These are phyloP conservation scores for Alternaria ethzedia DNA, from an alignment of 2,329 filamentous ascomycete genomes.

Conservation along the genomic window DNA sequence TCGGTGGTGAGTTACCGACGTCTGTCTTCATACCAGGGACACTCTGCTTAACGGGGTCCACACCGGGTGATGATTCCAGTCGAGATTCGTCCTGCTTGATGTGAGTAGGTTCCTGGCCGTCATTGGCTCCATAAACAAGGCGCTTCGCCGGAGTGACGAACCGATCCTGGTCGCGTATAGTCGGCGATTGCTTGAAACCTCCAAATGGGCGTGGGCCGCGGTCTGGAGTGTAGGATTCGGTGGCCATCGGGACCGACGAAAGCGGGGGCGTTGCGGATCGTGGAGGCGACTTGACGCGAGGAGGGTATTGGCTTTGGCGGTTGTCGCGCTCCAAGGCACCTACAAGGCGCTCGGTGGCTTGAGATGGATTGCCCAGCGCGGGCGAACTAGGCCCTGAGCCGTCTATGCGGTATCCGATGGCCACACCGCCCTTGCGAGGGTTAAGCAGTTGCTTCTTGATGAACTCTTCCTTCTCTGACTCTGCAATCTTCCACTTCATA, in stretches of 20 bases:
- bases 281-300: slow-evolving; percentile 49
- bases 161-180: slow-evolving; percentile 33
- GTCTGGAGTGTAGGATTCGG: slow-evolving; percentile 62
- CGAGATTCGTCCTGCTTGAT: slow-evolving; percentile 32
- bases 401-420: slow-evolving; percentile 50
- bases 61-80: slow-evolving; percentile 39
- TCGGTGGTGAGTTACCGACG: slow-evolving; percentile 45
- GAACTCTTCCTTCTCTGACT: slow-evolving; percentile 86
- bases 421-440: slow-evolving; percentile 49
- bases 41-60: slow-evolving; percentile 41
- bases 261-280: slow-evolving; percentile 57
- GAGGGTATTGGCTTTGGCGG: slow-evolving; percentile 14
- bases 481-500: slow-evolving; percentile 97
- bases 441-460: slow-evolving; percentile 68
- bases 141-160: slow-evolving; percentile 46
- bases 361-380: slow-evolving; percentile 56
- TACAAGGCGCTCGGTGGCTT: slow-evolving; percentile 59
- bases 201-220: slow-evolving; percentile 54
- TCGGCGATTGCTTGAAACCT: slow-evolving; percentile 41
- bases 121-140: slow-evolving; percentile 37
- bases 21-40: slow-evolving; percentile 41
- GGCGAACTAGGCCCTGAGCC: slow-evolving; percentile 75
- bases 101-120: slow-evolving; percentile 27
- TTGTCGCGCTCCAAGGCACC: slow-evolving; percentile 41
- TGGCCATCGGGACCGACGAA: slow-evolving; percentile 55